Conservation (phyloP, 2,329 filamentous ascomycete species). For the Phyllosticta citriasiana region DNA sequence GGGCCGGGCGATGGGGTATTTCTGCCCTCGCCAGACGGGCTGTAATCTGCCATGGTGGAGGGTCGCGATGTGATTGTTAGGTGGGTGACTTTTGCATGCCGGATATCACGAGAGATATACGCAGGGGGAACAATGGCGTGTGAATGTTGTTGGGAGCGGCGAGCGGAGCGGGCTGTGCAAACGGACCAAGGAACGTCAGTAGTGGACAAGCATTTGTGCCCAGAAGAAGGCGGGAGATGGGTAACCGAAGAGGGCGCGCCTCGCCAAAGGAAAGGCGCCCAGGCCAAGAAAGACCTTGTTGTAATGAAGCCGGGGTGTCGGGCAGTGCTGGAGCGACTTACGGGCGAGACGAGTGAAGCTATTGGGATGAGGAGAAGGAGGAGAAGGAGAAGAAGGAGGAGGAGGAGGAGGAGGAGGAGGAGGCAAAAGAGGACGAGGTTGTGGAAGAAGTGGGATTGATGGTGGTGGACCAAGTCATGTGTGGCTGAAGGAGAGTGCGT, state of each 20-base stretch:
- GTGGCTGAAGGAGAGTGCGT: too few species aligned
- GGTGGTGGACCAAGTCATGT: too few species aligned
- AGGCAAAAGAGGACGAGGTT: neutral
- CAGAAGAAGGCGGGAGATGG: neutral
- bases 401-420: neutral
- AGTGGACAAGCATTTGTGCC: neutral
- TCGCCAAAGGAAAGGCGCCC: neutral
- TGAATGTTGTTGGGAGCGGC: neutral
- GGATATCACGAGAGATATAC: conserved; percentile 7
- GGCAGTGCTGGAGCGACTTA: neutral
- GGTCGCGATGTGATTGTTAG: neutral
- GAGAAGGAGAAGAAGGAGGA: neutral
- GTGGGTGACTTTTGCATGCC: conserved; percentile 6
- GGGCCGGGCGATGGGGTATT: conserved; percentile 22
- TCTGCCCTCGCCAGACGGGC: conserved; percentile 12
- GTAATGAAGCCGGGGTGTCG: neutral
- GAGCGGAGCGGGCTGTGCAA: conserved; percentile 3
- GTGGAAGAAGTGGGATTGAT: neutral
- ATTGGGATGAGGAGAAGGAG: neutral
- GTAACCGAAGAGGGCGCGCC: neutral
- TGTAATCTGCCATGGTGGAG: conserved; percentile 22
- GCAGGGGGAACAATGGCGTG: neutral
- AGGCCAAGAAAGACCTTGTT: neutral
- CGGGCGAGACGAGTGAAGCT: neutral
- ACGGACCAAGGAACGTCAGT: neutral